phyloP scores from a whole-genome alignment of 257 asterid species.

The Solanum pennellii region DNA sequence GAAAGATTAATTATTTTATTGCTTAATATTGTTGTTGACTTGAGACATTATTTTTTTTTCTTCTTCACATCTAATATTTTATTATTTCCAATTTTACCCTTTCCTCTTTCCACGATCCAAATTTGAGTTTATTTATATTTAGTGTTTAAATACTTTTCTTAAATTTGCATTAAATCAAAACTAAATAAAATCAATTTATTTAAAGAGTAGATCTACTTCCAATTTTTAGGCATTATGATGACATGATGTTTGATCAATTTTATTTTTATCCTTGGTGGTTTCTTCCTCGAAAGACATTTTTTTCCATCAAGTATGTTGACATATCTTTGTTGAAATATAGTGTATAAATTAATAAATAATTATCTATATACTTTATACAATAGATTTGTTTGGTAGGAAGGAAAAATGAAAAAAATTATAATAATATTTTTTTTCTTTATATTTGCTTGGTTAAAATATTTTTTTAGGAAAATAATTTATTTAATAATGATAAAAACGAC shows the following conservation, averaged over 20 bases:
- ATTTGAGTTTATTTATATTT: neutral
- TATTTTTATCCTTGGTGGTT: neutral
- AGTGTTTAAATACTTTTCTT: neutral
- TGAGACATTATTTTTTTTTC: slow-evolving; percentile 12
- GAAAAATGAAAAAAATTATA: neutral
- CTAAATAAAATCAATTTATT: neutral
- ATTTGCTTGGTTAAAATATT: neutral
- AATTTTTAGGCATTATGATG: neutral
- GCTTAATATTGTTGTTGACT: slow-evolving; percentile 22
- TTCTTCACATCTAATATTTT: slow-evolving; percentile 9
- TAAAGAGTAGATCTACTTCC: neutral
- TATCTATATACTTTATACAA: neutral
- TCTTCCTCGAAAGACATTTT: neutral
- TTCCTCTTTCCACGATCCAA: neutral
- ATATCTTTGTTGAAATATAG: neutral
- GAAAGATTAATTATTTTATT: slow-evolving; percentile 12
- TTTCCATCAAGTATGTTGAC: neutral
- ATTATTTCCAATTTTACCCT: neutral
- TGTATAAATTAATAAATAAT: neutral
- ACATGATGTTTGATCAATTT: neutral
- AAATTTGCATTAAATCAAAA: neutral
- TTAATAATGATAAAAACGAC: neutral
- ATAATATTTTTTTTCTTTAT: no score
- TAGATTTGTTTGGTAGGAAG: neutral
- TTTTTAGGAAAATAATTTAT: fast-evolving